Conservation (phyloP, 371 early-diverging fungal genomes). For the Mucor saturninus region DNA sequence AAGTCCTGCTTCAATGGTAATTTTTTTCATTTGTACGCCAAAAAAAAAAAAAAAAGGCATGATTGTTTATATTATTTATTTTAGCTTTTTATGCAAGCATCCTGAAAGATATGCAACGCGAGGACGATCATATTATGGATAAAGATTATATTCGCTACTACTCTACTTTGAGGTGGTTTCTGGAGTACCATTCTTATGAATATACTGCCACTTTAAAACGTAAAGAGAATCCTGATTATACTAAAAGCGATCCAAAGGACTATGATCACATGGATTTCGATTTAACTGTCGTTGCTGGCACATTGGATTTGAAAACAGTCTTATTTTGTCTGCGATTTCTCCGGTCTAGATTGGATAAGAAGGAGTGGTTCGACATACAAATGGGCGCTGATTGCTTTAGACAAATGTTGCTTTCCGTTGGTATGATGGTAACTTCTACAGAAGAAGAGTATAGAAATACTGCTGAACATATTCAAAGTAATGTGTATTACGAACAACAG, state of each 20-base stretch:
- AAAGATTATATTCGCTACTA: conserved; percentile 51
- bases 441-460: conserved; percentile 60
- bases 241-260: neutral
- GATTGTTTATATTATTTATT: neutral
- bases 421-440: conserved; percentile 55
- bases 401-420: conserved; percentile 60
- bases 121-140: conserved; percentile 58
- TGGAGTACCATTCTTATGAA: conserved; percentile 41
- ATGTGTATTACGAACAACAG: conserved; percentile 72
- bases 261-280: conserved; percentile 36
- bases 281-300: conserved; percentile 61
- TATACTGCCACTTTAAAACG: conserved; percentile 16
- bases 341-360: conserved; percentile 54
- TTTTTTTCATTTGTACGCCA: neutral
- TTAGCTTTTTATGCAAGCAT: conserved; percentile 63
- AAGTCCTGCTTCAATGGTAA: conserved; percentile 70
- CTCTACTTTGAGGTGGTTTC: conserved; percentile 44
- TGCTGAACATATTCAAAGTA: conserved; percentile 71
- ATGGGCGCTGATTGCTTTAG: conserved; percentile 65
- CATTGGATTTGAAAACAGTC: conserved; percentile 57
- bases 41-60: neutral
- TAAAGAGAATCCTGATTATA: conserved; percentile 9
- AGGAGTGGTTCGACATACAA: conserved; percentile 60
- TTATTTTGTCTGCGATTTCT: conserved; percentile 58
- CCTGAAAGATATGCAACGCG: conserved; percentile 64